A percentile compares a stretch with the other conserved stretches of the same genome.
These are phyloP conservation scores for Saccharomyces hybrid DNA, from an alignment of 1,139 yeast species.

Conservation along the genomic window DNA sequence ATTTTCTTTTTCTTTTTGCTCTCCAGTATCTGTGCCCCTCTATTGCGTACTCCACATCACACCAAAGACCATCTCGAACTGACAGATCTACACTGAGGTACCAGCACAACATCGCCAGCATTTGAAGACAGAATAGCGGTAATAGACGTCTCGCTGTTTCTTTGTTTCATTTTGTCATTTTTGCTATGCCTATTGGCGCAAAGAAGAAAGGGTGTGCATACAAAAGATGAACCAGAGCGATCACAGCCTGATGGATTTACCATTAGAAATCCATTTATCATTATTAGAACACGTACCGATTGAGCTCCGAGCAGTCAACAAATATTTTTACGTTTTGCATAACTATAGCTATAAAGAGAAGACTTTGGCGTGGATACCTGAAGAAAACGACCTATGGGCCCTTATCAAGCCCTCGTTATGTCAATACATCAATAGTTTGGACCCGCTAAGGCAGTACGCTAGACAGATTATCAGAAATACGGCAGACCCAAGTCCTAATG, in stretches of 20 bases:
- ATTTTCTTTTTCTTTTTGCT: background rate
- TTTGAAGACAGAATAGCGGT: background rate
- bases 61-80: background rate
- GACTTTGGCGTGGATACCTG: background rate
- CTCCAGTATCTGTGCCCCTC: background rate
- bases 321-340: conserved; percentile 2
- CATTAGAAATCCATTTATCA: conserved; percentile 1
- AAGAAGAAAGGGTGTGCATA: background rate
- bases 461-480: background rate
- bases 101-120: background rate
- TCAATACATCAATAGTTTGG: conserved; percentile 1
- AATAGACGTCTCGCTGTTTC: background rate
- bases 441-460: background rate
- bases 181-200: background rate
- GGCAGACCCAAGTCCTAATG: background rate
- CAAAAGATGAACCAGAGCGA: background rate
- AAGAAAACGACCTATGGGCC: background rate
- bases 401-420: background rate
- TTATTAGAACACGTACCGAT: conserved; percentile 1
- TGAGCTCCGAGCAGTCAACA: conserved; percentile 2
- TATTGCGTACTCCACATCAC: background rate
- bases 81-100: background rate
- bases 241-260: conserved; percentile 3
- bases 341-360: conserved; percentile 1
- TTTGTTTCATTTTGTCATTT: background rate